phyloP scores from a whole-genome alignment of 179 eudicot species.

The Spergularia azorica region DNA sequence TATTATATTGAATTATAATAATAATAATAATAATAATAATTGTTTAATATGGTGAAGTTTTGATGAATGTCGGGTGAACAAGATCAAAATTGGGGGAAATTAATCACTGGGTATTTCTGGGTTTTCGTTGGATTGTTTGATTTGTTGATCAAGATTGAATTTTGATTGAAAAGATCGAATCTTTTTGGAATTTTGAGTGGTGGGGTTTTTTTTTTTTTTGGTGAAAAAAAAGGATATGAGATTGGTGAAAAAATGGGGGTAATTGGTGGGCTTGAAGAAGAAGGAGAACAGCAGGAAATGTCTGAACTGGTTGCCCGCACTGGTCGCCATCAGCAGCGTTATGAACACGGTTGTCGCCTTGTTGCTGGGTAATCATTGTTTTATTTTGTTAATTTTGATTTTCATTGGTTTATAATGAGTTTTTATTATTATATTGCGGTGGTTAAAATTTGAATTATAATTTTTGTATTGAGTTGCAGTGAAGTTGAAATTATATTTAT shows the following conservation, averaged over 20 bases:
- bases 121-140: conserved; percentile 10
- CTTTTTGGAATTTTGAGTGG: conserved; percentile 11
- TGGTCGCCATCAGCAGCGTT: conserved; percentile 82
- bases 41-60: neutral
- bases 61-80: conserved; percentile 9
- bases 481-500: too few relatives aligned
- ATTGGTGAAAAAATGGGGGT: conserved; percentile 30
- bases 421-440: neutral
- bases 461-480: neutral
- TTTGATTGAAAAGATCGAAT: conserved; percentile 17
- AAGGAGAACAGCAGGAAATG: conserved; percentile 35
- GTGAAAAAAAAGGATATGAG: conserved; percentile 5
- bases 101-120: conserved; percentile 19
- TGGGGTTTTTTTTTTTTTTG: neutral
- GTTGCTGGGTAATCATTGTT: conserved; percentile 59
- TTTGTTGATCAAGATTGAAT: conserved; percentile 3
- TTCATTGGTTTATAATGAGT: neutral
- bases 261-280: conserved; percentile 29
- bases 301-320: conserved; percentile 86
- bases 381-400: neutral
- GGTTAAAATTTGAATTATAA: neutral
- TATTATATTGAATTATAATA: too few relatives aligned
- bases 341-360: conserved; percentile 73
- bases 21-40: neutral
- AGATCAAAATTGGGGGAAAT: neutral